phyloP scores from a whole-genome alignment of 169 alveolate genomes.

The Hammondia hammondi region DNA sequence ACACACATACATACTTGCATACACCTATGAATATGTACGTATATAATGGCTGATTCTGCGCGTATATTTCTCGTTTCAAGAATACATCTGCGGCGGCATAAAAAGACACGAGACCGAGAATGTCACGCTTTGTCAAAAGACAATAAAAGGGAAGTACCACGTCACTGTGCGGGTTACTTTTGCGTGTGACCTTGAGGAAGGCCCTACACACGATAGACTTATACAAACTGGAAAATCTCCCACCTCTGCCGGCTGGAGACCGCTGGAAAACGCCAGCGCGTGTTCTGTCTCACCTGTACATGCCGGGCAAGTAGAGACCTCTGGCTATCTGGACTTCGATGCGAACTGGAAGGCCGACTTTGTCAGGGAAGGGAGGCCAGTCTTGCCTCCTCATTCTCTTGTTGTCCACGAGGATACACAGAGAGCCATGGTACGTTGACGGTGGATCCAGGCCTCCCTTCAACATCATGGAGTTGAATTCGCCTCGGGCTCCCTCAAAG shows the following conservation, averaged over 20 bases:
- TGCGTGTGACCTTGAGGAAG: no score
- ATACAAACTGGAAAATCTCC: no score
- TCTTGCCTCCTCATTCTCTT: constrained; percentile 35
- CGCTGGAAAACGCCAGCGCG: background rate
- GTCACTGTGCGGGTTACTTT: background rate
- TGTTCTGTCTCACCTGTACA: constrained; percentile 27
- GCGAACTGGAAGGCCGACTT: constrained; percentile 38
- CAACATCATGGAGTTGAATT: constrained; percentile 45
- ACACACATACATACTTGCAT: background rate
- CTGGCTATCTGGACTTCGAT: constrained; percentile 44
- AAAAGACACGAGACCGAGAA: no score
- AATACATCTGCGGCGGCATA: no score
- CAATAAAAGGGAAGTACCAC: background rate
- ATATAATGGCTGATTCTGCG: no score
- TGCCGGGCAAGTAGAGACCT: constrained; percentile 59
- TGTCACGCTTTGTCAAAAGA: no score
- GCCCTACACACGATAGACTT: no score
- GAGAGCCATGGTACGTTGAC: constrained; percentile 61
- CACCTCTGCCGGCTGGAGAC: background rate
- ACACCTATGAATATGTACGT: background rate
- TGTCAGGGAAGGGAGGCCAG: constrained; percentile 67
- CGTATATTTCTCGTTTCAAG: background rate
- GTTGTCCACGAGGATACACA: constrained; percentile 57
- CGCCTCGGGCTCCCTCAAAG: constrained; percentile 46
- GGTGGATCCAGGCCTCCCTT: constrained; percentile 64